Evolutionary conservation across 2,329 filamentous ascomycete species (phyloP).

Genomic region (Colletotrichum graminicola): DNA sequence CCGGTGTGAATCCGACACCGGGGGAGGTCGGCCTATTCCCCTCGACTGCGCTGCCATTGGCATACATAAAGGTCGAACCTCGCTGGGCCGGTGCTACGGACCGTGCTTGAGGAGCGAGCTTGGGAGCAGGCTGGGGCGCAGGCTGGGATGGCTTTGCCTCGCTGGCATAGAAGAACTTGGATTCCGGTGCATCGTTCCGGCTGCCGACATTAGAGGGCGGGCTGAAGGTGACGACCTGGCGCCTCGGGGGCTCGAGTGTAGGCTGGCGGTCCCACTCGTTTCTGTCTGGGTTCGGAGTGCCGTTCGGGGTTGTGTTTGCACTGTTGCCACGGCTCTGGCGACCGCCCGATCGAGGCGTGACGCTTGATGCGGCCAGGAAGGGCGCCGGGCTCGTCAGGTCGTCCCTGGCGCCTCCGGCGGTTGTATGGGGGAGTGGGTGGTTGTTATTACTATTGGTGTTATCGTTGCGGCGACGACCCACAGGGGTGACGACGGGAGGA

Average conservation of each 20-base stretch:
- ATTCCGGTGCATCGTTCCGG: slow-evolving; percentile 54
- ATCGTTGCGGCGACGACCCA: slow-evolving; percentile 47
- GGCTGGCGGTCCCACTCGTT: slow-evolving; percentile 60
- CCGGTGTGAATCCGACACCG: slow-evolving; percentile 41
- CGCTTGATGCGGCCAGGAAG: slow-evolving; percentile 69
- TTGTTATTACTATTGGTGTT: slow-evolving; percentile 40
- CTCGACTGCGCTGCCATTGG: slow-evolving; percentile 62
- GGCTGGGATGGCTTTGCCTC: slow-evolving; percentile 67
- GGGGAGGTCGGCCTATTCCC: slow-evolving; percentile 50
- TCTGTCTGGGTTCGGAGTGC: slow-evolving; percentile 65
- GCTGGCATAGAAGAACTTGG: slow-evolving; percentile 94
- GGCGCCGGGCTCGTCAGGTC: slow-evolving; percentile 66
- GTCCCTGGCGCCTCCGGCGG: slow-evolving; percentile 53
- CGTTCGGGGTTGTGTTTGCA: slow-evolving; percentile 73
- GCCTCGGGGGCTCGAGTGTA: slow-evolving; percentile 45
- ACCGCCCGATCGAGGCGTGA: slow-evolving; percentile 83
- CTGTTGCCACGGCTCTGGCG: slow-evolving; percentile 80
- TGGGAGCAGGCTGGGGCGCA: slow-evolving; percentile 23
- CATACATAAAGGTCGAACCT: slow-evolving; percentile 67
- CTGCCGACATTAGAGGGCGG: slow-evolving; percentile 51
- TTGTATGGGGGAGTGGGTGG: slow-evolving; percentile 47
- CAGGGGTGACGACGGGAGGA: slow-evolving; percentile 57
- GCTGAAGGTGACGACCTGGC: slow-evolving; percentile 55
- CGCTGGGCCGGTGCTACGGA: slow-evolving; percentile 57
- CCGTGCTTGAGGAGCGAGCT: slow-evolving; percentile 45